These are phyloP conservation scores for Persicaria maculosa DNA, from an alignment of 148 eudicot genomes.

Conservation along the genomic window DNA sequence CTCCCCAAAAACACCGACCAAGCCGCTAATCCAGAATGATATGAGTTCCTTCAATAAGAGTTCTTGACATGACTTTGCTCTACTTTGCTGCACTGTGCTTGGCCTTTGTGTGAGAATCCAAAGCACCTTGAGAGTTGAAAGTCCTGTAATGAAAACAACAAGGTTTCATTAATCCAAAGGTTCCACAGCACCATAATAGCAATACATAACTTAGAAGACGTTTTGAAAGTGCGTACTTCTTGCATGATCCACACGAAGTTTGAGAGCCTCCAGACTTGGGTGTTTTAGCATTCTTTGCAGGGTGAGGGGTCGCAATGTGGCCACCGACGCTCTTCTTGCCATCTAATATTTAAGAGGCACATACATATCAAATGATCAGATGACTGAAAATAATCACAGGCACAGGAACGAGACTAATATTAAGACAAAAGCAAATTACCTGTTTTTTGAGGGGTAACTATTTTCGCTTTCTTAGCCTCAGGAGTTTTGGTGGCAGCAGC, in stretches of 20 bases:
- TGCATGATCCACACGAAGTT: background rate
- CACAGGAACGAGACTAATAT: background rate
- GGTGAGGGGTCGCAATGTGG: conserved; percentile 11
- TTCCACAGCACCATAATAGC: too few species aligned
- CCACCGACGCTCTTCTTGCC: conserved; percentile 5
- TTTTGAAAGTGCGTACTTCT: background rate
- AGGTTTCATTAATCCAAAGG: background rate
- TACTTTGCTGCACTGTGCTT: conserved; percentile 11
- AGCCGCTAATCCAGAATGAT: background rate
- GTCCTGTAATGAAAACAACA: background rate
- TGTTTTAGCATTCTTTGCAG: conserved; percentile 7
- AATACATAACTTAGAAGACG: background rate
- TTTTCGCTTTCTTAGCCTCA: conserved; percentile 5
- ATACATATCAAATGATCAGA: background rate
- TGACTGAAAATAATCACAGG: background rate
- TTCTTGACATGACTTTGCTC: background rate
- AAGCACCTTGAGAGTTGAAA: background rate
- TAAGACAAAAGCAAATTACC: background rate
- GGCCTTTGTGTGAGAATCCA: conserved; percentile 12
- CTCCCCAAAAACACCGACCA: background rate
- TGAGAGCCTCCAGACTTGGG: conserved; percentile 8
- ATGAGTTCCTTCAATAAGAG: too few species aligned
- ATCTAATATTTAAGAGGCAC: background rate
- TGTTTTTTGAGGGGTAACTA: conserved; percentile 9
- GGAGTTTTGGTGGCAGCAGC: conserved; percentile 1